Conservation (phyloP, 2,329 filamentous ascomycete genomes). For the Dactylellina haptotyla region DNA sequence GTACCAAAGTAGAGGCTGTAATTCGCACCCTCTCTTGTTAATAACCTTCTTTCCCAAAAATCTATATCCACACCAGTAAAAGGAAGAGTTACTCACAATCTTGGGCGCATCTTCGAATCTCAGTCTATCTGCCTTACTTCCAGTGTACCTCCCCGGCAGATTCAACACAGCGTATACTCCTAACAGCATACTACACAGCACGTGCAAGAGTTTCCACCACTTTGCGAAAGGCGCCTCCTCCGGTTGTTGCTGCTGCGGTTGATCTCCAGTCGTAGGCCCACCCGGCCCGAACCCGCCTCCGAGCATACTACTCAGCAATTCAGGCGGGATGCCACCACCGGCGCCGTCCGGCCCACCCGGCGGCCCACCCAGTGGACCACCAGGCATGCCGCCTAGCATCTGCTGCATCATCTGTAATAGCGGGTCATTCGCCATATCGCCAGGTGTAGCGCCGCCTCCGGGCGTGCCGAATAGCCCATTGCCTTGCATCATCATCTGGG, state of each 20-base stretch:
- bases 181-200: constrained; percentile 55
- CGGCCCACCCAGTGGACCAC: constrained; percentile 58
- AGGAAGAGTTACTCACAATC: constrained; percentile 28
- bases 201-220: constrained; percentile 57
- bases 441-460: constrained; percentile 60
- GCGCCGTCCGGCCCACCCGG: constrained; percentile 60
- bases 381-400: constrained; percentile 68
- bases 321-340: constrained; percentile 52
- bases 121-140: constrained; percentile 52
- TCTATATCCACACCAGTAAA: neutral
- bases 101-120: constrained; percentile 29
- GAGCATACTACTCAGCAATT: constrained; percentile 58
- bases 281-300: constrained; percentile 57
- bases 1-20: constrained; percentile 75
- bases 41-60: neutral
- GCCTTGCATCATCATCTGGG: constrained; percentile 67
- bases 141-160: constrained; percentile 54
- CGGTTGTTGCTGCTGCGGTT: constrained; percentile 24
- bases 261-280: too few species aligned
- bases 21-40: neutral
- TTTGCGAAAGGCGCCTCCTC: constrained; percentile 52
- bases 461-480: constrained; percentile 59
- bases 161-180: constrained; percentile 55
- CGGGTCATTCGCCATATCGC: constrained; percentile 71
- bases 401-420: constrained; percentile 81